phyloP scores from a whole-genome alignment of 192 early-diverging fungal genomes.

The Coemansia sp. region DNA sequence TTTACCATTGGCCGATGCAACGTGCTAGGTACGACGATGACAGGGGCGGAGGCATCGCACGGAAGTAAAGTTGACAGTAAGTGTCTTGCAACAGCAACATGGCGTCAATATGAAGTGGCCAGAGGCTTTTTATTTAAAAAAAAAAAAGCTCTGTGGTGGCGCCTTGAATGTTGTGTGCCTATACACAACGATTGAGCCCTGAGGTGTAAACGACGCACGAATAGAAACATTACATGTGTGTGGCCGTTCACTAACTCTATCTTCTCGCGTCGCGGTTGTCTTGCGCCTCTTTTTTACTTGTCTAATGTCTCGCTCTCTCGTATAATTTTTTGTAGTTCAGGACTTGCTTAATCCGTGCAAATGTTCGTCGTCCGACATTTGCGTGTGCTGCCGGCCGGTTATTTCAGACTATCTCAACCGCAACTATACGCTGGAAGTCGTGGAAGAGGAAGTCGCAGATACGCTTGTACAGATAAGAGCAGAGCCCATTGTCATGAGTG shows the following conservation, averaged over 20 bases:
- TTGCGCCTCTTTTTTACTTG: background rate
- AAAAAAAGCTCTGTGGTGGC: too few species aligned
- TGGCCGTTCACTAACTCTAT: background rate
- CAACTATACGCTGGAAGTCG: conserved; percentile 30
- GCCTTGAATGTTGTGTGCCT: background rate
- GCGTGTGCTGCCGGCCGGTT: conserved; percentile 44
- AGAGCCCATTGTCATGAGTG: background rate
- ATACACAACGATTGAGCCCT: background rate
- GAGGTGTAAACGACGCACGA: background rate
- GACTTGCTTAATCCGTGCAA: conserved; percentile 52
- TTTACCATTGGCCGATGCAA: background rate
- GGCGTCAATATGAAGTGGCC: background rate
- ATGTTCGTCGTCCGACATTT: conserved; percentile 33
- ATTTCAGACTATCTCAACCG: conserved; percentile 36
- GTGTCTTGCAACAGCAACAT: background rate
- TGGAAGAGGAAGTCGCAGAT: conserved; percentile 24
- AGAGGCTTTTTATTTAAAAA: too few species aligned
- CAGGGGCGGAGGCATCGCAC: background rate
- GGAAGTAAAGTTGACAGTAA: conserved; percentile 5
- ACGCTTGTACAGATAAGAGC: conserved; percentile 13
- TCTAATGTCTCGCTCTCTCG: background rate
- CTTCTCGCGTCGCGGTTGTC: background rate
- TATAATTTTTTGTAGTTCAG: conserved; percentile 23
- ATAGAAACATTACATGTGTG: background rate
- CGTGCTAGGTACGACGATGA: background rate